Base-by-base conservation (phyloP, 164 flowering plant genomes). In the Vitis rupestris region DNA sequence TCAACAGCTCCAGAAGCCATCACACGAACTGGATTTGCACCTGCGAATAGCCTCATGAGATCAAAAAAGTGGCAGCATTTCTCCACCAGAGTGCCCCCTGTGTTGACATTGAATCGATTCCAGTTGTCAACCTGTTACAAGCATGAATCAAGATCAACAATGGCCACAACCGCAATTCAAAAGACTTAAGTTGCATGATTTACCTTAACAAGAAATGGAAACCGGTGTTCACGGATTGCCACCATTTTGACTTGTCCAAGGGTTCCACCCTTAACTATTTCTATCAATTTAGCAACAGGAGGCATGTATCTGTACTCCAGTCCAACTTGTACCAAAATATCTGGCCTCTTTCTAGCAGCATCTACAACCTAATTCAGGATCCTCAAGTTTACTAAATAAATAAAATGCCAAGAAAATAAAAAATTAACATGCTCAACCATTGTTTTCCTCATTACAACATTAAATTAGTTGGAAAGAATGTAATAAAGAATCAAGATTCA, bases 11-110 rank as follows among this genome's bases (percentile, higher is more conserved):
- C 99, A 72, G 99, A 92, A 71, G 99, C 98, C 99, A 95, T 91
- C 68, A 90, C 94, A 30, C 93, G 93, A 69, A 90, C 90, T 72
- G 98, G 99, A 79, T 90, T 85, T 49, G 94, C 86, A 76, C 87
- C 93, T 0, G 75, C 92, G 81, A 95, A 88, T 56, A 91, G 81
- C 81, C 91, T 95, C 94, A 94, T 94, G 51, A 94, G 86, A 81
- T 94, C 97, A 78, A 95, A 95, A 78, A 95, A 95, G 76, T 95
- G 99, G 83, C 99, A 95, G 81, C 99, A 95, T 75, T 95, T 92
- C 88, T 95, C 99, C 54, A 95, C 98, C 68, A 95, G 81, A 62
- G 99, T 95, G 10, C 99, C 99, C 50, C 99, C 98, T 8, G 90
- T 52, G 80, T 95, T 95, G 15, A 58, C 72, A 78, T 95, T 92